These are phyloP conservation scores for Kazachstania sp. DNA, from an alignment of 1,139 yeast species.

Conservation along the genomic window DNA sequence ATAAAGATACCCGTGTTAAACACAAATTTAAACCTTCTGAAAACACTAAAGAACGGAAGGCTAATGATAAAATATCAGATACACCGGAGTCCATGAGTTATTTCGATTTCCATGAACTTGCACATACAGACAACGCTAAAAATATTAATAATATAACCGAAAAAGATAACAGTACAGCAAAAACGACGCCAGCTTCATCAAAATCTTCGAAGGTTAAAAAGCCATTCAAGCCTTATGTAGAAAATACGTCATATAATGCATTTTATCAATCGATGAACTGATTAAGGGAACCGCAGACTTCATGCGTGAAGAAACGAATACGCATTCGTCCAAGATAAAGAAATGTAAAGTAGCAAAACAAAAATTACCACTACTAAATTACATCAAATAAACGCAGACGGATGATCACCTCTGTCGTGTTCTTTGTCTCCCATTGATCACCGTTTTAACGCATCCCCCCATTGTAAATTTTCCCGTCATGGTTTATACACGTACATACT, in stretches of 20 bases:
- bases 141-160: background rate
- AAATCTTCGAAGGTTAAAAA: background rate
- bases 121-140: background rate
- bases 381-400: background rate
- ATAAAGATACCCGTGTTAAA: background rate
- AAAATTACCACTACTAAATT: background rate
- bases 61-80: background rate
- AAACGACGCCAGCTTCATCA: background rate
- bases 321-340: background rate
- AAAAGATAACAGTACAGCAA: background rate
- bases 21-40: background rate
- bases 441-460: too few species aligned
- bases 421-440: too few species aligned
- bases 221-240: background rate
- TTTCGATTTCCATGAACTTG: background rate
- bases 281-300: background rate
- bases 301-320: background rate
- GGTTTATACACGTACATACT: too few species aligned
- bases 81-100: background rate
- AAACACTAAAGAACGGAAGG: too few species aligned
- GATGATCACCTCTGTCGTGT: too few species aligned
- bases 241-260: background rate
- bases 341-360: background rate
- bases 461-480: too few species aligned
- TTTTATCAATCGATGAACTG: constrained; percentile 1